Evolutionary conservation across 768 basidiomycete genomes (phyloP).

Genomic region (Mycena olivaceomarginata): DNA sequence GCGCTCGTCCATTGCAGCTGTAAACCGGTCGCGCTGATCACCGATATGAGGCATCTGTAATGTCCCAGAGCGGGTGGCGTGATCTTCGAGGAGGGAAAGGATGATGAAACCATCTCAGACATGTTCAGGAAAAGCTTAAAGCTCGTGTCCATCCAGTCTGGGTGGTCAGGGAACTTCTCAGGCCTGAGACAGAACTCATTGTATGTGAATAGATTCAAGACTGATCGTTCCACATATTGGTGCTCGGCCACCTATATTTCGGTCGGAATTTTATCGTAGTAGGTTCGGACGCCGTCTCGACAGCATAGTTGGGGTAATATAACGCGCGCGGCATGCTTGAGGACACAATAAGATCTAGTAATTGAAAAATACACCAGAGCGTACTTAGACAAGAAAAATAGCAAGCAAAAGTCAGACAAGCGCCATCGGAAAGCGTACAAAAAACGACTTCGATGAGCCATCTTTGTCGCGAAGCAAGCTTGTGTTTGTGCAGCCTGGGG

Average conservation of each 20-base stretch:
- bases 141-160: slow-evolving; percentile 19
- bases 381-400: background rate
- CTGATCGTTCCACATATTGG: slow-evolving; percentile 47
- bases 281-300: slow-evolving; percentile 43
- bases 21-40: slow-evolving; percentile 49
- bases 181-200: slow-evolving; percentile 37
- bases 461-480: slow-evolving; percentile 4
- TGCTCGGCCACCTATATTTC: slow-evolving; percentile 53
- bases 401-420: background rate
- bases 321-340: slow-evolving; percentile 47
- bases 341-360: background rate
- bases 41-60: slow-evolving; percentile 50
- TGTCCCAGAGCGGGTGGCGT: background rate
- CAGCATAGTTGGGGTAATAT: slow-evolving; percentile 52
- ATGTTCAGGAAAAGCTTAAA: slow-evolving; percentile 44
- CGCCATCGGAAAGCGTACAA: background rate
- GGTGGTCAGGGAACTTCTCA: background rate
- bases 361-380: background rate
- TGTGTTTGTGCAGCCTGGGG: background rate
- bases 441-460: background rate
- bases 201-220: slow-evolving; percentile 51
- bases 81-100: slow-evolving; percentile 50
- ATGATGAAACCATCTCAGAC: slow-evolving; percentile 50
- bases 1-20: slow-evolving; percentile 45
- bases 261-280: slow-evolving; percentile 49